Evolutionary conservation across 352 stramenopile genomes (phyloP), one percentile per base, ranked within the genome.

Genomic region (Globisporangium sylvaticum): DNA sequence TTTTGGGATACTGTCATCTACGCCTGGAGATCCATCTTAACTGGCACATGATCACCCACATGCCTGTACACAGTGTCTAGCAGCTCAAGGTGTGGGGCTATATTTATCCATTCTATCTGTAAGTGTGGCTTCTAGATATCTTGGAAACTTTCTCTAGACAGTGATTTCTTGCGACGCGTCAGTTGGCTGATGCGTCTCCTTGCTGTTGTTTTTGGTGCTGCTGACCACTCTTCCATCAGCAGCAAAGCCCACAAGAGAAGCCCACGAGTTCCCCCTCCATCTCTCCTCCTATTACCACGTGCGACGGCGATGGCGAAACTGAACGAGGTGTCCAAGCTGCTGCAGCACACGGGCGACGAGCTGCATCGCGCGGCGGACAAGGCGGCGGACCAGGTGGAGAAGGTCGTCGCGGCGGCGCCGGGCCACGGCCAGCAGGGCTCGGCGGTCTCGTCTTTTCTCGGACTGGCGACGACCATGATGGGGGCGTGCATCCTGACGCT

Each of bases 401-500:
- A 65, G 53, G 65, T 59, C n/a, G 59, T 66, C 15, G 18, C 12
- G 8, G 22, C 31, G 9, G 53, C 37, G 24, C 75, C 71, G 0
- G 70, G 63, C 37, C 76, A 79, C 67, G 78, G 71, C 2, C 76
- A 86, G 64, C 70, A 84, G 50, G 83, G 84, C 29, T 90, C 81
- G 25, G 78, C 83, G 25, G 66, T 91, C 34, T 92, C 84, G 70
- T 88, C 83, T 4, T 95, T 87, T 62, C 73, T 95, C 48, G 87
- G 84, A 0, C 75, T 95, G 20, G 86, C 86, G 42, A 91, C 84
- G 29, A 95, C 87, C 53, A 95, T 95, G 87, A 92, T 87, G 67
- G 84, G 84, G 18, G 81, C 87, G n/a, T 88, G 79, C 60, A 87
- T 95, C 52, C 77, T 95, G 64, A 86, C 83, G 48, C 74, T 95